A percentile compares a stretch with the other conserved stretches of the same genome.
These are phyloP conservation scores for Nannochloropsis granulata DNA, from an alignment of 108 stramenopile species.

Conservation along the genomic window DNA sequence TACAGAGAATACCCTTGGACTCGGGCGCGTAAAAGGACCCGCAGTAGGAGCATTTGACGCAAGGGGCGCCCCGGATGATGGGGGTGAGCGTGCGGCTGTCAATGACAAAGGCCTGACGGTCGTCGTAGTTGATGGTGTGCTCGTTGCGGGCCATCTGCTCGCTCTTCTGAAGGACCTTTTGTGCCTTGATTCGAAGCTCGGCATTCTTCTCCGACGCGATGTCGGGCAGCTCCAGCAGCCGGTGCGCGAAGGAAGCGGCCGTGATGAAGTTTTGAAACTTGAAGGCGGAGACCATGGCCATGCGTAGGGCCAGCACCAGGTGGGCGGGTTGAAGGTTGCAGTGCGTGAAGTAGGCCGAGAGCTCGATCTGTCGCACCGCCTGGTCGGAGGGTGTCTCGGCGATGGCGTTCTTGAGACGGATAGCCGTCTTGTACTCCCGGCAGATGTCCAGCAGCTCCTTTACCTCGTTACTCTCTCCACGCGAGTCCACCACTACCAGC, in stretches of 20 bases:
- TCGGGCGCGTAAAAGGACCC: slow-evolving; percentile 56
- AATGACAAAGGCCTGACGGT: slow-evolving; percentile 74
- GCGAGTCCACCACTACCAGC: slow-evolving; percentile 58
- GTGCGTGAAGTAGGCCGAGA: slow-evolving; percentile 98
- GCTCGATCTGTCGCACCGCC: slow-evolving; percentile 76
- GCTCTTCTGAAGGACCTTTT: slow-evolving; percentile 84
- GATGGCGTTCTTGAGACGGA: slow-evolving; percentile 80
- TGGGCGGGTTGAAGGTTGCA: slow-evolving; percentile 94
- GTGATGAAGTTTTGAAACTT: slow-evolving; percentile 92
- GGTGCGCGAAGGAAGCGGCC: slow-evolving; percentile 89
- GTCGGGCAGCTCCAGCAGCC: slow-evolving; percentile 89
- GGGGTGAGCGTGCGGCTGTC: slow-evolving; percentile 74
- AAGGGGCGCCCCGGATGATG: slow-evolving; percentile 57
- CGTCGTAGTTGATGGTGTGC: slow-evolving; percentile 85
- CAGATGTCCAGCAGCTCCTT: slow-evolving; percentile 76
- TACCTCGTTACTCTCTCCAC: slow-evolving; percentile 66
- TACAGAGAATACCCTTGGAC: slow-evolving; percentile 56
- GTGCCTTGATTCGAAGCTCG: slow-evolving; percentile 75
- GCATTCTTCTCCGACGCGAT: slow-evolving; percentile 81
- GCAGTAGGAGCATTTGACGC: slow-evolving; percentile 67
- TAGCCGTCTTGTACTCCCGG: slow-evolving; percentile 91
- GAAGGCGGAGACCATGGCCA: slow-evolving; percentile 96
- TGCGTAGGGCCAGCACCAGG: slow-evolving; percentile 77
- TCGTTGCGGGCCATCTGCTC: slow-evolving; percentile 97
- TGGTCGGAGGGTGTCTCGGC: slow-evolving; percentile 40